Base-by-base conservation (phyloP, 1,284 basidiomycete species). In the Ganoderma sinense region DNA sequence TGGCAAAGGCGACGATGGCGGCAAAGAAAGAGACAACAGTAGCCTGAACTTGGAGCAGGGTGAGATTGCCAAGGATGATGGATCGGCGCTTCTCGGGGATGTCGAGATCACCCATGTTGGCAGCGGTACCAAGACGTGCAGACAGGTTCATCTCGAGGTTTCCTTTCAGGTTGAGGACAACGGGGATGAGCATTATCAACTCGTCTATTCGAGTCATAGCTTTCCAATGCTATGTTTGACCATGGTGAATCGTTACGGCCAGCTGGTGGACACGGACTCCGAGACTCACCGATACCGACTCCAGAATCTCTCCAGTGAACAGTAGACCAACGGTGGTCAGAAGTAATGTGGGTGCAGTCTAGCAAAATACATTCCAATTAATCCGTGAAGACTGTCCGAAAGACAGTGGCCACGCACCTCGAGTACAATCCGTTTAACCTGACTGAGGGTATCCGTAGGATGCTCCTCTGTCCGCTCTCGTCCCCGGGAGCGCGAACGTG, bases 71-170 rank as follows among this genome's bases (percentile, higher is more conserved):
- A 1, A 90, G 76, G 48, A 99, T 87, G 66, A 98, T 89, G 2
- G 85, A 81, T 10, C 89, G 87, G 16, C 95, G 89, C 10, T 86
- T 87, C 3, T 81, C 78, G 0, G 90, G 89, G 26, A 91, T 87
- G 79, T 98, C 96, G 6, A 99, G 89, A 74, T 97, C 92, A 65
- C 97, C 97, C 61, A 97, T 91, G 76, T 98, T 95, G 41, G 89
- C 91, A 4, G 91, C 89, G 1, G 93, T 94, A 4, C 89, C 88
- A 18, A 94, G 82, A n/a, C 92, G 86, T 3, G 93, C 91, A 14
- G 92, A 94, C 16, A 94, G 89, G 74, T 97, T 97, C 94, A 97
- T 97, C 82, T 97, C 97, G 59, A 99, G 88, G 76, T 98, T 98
- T 20, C 97, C 97, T 79, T 98, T 98, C 72, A 99, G 89, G 77